Evolutionary conservation across 441 rosid genomes (phyloP).

Genomic region (Rhodomyrtus psidioides): DNA sequence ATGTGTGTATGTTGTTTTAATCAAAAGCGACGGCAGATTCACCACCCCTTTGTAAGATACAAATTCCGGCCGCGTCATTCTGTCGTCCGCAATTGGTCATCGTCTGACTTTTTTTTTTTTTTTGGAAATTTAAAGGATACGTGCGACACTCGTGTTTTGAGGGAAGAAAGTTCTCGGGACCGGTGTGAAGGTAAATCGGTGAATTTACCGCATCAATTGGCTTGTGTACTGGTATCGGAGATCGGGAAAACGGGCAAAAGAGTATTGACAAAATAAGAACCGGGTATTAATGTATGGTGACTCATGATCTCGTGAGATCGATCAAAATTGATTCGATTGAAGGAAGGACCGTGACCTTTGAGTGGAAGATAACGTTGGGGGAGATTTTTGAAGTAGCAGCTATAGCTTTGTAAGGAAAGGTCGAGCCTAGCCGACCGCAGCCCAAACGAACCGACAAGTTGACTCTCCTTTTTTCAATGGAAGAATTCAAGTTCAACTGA

Average conservation of each 20-base stretch:
- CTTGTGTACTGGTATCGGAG: no score
- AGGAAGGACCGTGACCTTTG: background rate
- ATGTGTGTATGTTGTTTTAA: background rate
- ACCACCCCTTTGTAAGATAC: background rate
- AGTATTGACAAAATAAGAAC: background rate
- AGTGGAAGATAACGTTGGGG: background rate
- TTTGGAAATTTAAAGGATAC: background rate
- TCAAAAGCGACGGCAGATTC: background rate
- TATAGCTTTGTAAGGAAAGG: background rate
- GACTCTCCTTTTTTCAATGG: background rate
- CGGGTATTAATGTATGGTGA: background rate
- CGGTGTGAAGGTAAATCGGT: background rate
- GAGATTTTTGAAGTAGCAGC: background rate
- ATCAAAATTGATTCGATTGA: background rate
- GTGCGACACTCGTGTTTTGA: no score
- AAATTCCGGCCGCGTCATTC: background rate
- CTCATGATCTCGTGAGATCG: background rate
- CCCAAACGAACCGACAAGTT: background rate
- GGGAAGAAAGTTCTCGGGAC: no score
- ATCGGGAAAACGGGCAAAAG: background rate
- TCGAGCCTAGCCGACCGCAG: background rate
- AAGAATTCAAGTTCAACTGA: background rate
- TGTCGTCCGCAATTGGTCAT: background rate
- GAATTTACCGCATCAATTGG: background rate
- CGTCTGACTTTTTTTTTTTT: background rate